Base-by-base conservation (phyloP, 129 eudicot species). In the Calendula officinalis region DNA sequence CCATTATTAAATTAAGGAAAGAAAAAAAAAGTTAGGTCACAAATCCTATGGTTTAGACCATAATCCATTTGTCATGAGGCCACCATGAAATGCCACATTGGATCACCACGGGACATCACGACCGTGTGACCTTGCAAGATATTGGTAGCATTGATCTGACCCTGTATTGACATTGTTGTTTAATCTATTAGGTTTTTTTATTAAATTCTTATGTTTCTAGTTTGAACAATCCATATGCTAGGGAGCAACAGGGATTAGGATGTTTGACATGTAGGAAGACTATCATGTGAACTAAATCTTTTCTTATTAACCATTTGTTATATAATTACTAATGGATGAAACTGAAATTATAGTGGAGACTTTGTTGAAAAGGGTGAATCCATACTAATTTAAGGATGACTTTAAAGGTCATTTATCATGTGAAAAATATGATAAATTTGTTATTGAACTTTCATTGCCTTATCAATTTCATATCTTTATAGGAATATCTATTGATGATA, bases 211-310 rank as follows among this genome's bases (percentile, higher is more conserved):
- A n/a, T 56, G 62, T 36, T 12, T n/a, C 27, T 13, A 5, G 30
- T 22, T 56, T 62, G 27, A 6, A 7, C 30, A 30, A 44, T 62
- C 40, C 42, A 43, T 43, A 17, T 43, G 45, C 13, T 45, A 62
- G 56, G 53, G 36, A 42, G 22, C 68, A 62, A 45, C 27, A 46
- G 42, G 67, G 67, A 22, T 39, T 42, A 43, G 6, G 40, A 42
- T 61, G 67, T 43, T 61, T 27, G 67, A 43, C 38, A 12, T 61
- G 27, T 42, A 43, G 52, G 1, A 30, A 61, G 48, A 41, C 3
- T 13, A 36, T 57, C 53, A 61, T 61, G 53, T 42, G 67, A 61
- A 61, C 53, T 39, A 61, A 8, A 61, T 30, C 22, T 27, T 10
- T 30, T 40, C 46, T 40, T 4, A 50, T 16, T 16, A 60, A 39